Percentiles rank a stretch among this genome's conserved stretches.
Conservation (phyloP, 768 basidiomycete species). For the Gloeopeniophorella convolvens region DNA sequence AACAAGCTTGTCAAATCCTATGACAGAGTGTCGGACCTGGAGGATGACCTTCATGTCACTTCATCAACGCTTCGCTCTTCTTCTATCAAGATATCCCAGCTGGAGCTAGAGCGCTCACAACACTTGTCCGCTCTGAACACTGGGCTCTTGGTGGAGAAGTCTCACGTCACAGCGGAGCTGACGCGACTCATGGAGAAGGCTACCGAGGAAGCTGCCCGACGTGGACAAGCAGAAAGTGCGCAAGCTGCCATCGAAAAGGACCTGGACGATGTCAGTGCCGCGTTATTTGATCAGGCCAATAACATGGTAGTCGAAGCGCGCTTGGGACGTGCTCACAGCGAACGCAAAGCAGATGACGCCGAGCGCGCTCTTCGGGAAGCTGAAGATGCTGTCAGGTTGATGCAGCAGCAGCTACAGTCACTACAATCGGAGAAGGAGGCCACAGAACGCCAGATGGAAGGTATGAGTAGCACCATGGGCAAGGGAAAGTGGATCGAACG, state of each 20-base stretch:
- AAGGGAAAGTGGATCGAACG: constrained; percentile 65
- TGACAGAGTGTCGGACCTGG: constrained; percentile 86
- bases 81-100: constrained; percentile 61
- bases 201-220: constrained; percentile 88
- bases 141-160: constrained; percentile 85
- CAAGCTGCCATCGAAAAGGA: constrained; percentile 85
- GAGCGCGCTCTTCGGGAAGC: constrained; percentile 75
- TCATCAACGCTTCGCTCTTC: constrained; percentile 52
- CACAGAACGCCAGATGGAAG: constrained; percentile 45
- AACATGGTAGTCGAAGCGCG: constrained; percentile 97
- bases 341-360: constrained; percentile 69
- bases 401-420: constrained; percentile 82
- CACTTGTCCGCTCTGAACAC: constrained; percentile 89
- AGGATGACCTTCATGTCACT: constrained; percentile 76
- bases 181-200: constrained; percentile 90
- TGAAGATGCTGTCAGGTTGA: constrained; percentile 75
- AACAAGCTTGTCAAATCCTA: constrained; percentile 88
- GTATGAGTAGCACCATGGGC: constrained; percentile 47
- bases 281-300: constrained; percentile 88
- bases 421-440: constrained; percentile 62
- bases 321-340: constrained; percentile 53
- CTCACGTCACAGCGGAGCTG: constrained; percentile 86
- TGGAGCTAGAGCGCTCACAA: constrained; percentile 80
- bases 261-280: constrained; percentile 88
- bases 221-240: constrained; percentile 86